These are phyloP conservation scores for Pestalotiopsis sp. DNA, from an alignment of 2,329 filamentous ascomycete genomes.

Conservation along the genomic window DNA sequence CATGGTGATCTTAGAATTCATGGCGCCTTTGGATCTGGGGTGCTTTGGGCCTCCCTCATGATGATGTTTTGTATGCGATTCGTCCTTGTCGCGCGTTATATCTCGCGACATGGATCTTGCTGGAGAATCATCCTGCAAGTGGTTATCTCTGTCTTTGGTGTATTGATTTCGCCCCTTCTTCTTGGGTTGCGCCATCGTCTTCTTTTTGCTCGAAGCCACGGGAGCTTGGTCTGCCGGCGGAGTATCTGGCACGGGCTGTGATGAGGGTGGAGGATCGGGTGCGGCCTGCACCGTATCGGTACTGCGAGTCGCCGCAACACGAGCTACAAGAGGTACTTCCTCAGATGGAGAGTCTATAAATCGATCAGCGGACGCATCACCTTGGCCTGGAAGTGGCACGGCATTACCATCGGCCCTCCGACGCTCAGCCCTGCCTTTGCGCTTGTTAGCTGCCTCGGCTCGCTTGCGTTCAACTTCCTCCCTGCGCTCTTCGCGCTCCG, in stretches of 20 bases:
- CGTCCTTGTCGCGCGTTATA: constrained; percentile 49
- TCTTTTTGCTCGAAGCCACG: constrained; percentile 56
- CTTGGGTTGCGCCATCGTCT: constrained; percentile 64
- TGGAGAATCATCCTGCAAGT: constrained; percentile 57
- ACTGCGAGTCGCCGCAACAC: constrained; percentile 35
- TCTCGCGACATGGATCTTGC: constrained; percentile 55
- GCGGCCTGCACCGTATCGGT: constrained; percentile 32
- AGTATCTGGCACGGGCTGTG: constrained; percentile 49
- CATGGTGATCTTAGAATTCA: constrained; percentile 75
- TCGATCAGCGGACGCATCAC: constrained; percentile 22
- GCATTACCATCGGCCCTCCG: constrained; percentile 75
- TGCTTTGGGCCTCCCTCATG: constrained; percentile 47
- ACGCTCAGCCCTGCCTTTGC: constrained; percentile 80
- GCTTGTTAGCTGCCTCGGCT: constrained; percentile 74
- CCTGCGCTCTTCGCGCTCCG: constrained; percentile 71
- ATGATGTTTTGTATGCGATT: constrained; percentile 37
- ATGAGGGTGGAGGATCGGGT: constrained; percentile 46
- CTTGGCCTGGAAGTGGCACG: background rate
- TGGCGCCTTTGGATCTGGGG: constrained; percentile 55
- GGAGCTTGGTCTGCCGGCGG: constrained; percentile 43
- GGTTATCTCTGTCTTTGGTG: constrained; percentile 71
- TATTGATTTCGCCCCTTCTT: constrained; percentile 81
- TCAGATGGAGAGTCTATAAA: constrained; percentile 69
- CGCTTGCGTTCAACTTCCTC: constrained; percentile 77
- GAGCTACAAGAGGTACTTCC: constrained; percentile 59